These are phyloP conservation scores for Scutellaria galericulata DNA, from an alignment of 257 asterid genomes.

Conservation along the genomic window DNA sequence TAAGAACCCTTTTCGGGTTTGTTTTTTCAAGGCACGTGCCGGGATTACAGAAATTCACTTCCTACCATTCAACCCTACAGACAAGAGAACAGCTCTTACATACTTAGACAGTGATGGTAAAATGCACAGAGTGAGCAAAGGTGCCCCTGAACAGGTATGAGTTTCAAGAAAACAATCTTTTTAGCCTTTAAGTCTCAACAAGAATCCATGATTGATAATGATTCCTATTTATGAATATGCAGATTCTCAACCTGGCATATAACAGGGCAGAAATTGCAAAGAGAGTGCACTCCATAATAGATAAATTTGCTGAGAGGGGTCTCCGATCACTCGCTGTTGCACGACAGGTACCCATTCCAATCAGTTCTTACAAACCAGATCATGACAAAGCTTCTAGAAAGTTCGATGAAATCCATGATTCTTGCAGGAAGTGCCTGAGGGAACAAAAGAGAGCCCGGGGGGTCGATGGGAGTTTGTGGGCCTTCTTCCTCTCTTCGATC, in stretches of 20 bases:
- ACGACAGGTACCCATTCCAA: constrained; percentile 43
- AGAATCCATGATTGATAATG: background rate
- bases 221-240: background rate
- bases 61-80: constrained; percentile 80
- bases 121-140: constrained; percentile 82
- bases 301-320: constrained; percentile 72
- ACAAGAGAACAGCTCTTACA: constrained; percentile 72
- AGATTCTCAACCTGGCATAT: constrained; percentile 60
- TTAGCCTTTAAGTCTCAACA: background rate
- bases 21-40: constrained; percentile 54
- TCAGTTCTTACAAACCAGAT: background rate
- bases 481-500: constrained; percentile 77
- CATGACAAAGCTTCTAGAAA: background rate
- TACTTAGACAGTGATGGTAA: constrained; percentile 56
- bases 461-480: constrained; percentile 76
- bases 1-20: background rate
- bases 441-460: constrained; percentile 59
- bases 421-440: constrained; percentile 58
- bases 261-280: constrained; percentile 51
- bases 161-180: background rate
- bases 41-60: constrained; percentile 75
- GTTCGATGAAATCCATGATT: background rate
- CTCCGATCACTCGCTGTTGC: constrained; percentile 74
- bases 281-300: constrained; percentile 57
- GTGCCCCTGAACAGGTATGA: constrained; percentile 76